These are phyloP conservation scores for Boletus sensibilis DNA, from an alignment of 768 basidiomycete genomes.

Conservation along the genomic window DNA sequence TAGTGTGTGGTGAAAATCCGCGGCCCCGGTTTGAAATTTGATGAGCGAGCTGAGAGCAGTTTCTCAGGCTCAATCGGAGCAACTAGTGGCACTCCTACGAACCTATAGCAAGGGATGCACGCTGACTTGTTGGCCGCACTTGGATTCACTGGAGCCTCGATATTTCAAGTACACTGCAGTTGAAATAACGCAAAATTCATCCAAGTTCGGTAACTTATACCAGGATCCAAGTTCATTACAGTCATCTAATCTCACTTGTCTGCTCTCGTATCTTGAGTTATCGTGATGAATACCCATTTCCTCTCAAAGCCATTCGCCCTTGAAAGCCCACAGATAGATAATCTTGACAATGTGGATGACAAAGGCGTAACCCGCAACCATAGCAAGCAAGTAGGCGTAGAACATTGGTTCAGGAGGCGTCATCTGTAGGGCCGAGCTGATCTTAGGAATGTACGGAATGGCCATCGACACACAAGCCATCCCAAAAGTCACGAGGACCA, in stretches of 20 bases:
- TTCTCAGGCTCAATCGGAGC: neutral
- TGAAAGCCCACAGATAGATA: conserved; percentile 27
- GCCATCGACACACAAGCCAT: conserved; percentile 34
- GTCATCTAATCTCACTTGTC: neutral
- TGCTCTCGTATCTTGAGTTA: neutral
- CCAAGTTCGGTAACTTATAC: conserved; percentile 2
- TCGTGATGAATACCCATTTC: neutral
- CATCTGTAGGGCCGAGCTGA: conserved; percentile 29
- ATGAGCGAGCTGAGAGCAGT: no score
- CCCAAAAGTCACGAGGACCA: conserved; percentile 32
- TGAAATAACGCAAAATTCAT: neutral
- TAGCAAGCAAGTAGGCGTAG: conserved; percentile 26
- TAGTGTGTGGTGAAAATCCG: neutral
- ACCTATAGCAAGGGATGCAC: no score
- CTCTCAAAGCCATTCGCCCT: conserved; percentile 31
- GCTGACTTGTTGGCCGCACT: neutral
- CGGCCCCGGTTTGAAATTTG: neutral
- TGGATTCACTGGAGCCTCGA: neutral
- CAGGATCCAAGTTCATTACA: neutral
- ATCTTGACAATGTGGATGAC: conserved; percentile 29
- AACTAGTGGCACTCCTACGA: no score
- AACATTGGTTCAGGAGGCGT: conserved; percentile 30
- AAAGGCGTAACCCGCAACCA: conserved; percentile 24
- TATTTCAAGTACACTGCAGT: neutral
- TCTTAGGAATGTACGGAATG: conserved; percentile 33